These are phyloP conservation scores for Penicillium maclennaniae DNA, from an alignment of 495 filamentous ascomycete genomes.

Conservation along the genomic window DNA sequence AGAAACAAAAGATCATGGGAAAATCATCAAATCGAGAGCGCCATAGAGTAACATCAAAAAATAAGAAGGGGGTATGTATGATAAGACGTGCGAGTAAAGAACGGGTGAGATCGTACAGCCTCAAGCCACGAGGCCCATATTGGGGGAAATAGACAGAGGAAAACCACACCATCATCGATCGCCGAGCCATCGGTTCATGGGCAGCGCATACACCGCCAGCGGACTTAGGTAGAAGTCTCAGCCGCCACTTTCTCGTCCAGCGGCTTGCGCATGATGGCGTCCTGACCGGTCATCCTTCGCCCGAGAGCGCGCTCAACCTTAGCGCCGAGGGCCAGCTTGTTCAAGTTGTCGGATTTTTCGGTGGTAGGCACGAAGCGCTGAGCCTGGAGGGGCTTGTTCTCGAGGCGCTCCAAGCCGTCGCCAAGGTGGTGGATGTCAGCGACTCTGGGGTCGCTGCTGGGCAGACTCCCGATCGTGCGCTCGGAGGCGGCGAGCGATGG, in stretches of 20 bases:
- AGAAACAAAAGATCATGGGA: conserved; percentile 8
- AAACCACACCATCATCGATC: neutral
- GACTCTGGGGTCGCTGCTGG: conserved; percentile 53
- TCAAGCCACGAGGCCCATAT: neutral
- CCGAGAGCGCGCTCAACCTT: conserved; percentile 92
- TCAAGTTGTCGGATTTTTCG: conserved; percentile 81
- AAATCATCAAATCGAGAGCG: conserved; percentile 19
- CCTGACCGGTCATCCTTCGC: conserved; percentile 84
- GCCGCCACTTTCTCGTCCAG: conserved; percentile 46
- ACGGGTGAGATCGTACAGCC: conserved; percentile 13
- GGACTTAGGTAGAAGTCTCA: conserved; percentile 21
- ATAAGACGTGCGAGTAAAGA: conserved; percentile 12
- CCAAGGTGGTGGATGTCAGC: conserved; percentile 77
- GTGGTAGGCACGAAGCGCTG: conserved; percentile 81
- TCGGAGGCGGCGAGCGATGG: conserved; percentile 67
- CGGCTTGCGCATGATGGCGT: conserved; percentile 75
- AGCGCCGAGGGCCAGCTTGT: conserved; percentile 86
- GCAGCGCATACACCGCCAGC: neutral
- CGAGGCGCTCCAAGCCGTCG: conserved; percentile 80
- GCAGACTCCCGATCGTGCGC: conserved; percentile 56
- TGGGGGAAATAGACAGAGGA: neutral
- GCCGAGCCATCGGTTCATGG: neutral
- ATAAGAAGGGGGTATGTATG: conserved; percentile 20
- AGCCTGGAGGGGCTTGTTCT: conserved; percentile 78
- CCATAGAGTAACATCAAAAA: conserved; percentile 6